Conservation (phyloP, 2,329 filamentous ascomycete genomes). For the Paramyrothecium roridum region DNA sequence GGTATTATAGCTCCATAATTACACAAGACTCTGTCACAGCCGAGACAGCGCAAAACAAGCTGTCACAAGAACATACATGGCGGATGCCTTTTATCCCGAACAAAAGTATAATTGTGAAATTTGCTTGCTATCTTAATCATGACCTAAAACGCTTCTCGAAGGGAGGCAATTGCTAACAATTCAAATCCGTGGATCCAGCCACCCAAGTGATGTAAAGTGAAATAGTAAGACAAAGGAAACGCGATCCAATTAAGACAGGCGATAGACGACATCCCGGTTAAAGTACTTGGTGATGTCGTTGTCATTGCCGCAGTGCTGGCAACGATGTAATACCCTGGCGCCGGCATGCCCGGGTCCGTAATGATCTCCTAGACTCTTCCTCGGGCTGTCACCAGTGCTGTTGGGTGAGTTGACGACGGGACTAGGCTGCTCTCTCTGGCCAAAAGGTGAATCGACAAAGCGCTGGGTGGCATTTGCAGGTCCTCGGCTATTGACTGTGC, state of each 20-base stretch:
- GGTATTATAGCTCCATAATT: too few relatives aligned
- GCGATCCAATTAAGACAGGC: neutral
- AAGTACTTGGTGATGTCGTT: slow-evolving; percentile 2
- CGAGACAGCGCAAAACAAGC: too few relatives aligned
- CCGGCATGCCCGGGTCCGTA: neutral
- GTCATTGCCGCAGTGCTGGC: slow-evolving; percentile 1
- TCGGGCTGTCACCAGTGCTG: neutral
- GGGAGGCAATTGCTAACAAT: too few relatives aligned
- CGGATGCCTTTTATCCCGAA: too few relatives aligned
- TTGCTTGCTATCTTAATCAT: too few relatives aligned
- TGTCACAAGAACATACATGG: too few relatives aligned
- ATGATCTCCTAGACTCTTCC: neutral
- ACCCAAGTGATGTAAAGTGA: too few relatives aligned
- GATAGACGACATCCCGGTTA: slow-evolving; percentile 2
- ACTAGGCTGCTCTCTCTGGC: neutral
- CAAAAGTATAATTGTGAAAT: too few relatives aligned
- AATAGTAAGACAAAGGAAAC: neutral
- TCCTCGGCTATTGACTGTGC: neutral
- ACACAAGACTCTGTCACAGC: too few relatives aligned
- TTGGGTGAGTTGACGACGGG: neutral
- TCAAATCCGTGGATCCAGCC: too few relatives aligned
- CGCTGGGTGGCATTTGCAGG: neutral
- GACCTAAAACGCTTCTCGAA: too few relatives aligned
- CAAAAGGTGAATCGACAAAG: neutral
- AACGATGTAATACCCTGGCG: neutral